Evolutionary conservation across 805 yeast genomes (phyloP), one percentile per base, ranked within the genome.

Genomic region (Cephaloascus albidus): DNA sequence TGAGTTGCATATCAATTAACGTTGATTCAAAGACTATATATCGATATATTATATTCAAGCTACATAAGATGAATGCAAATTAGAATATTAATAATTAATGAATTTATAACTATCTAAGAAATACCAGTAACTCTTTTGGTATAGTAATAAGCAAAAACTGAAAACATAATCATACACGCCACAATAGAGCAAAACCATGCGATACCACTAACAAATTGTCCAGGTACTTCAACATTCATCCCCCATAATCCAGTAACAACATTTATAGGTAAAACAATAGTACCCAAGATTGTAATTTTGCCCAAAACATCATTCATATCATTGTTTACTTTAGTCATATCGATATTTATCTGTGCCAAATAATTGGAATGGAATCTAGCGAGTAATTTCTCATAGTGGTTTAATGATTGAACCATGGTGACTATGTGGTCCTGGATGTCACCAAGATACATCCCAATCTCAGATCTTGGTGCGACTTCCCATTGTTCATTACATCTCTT

Each of bases 221-320:
- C 98, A 0, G 98, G 98, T 28, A 93, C 98, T 10, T 86, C 52
- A 47, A 93, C 95, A 63, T 93, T 93, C 98, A 93, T 93, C 41
- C 98, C 98, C 97, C 97, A 93, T 36, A 93, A 63, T 17, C 98
- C 98, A 0, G 98, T 93, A 18, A 93, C 82, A 40, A 93, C 86
- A 55, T 93, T 93, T 75, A 93, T 76, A 3, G 98, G 98, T 42
- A 93, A 65, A 17, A 93, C 96, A 40, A 93, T 86, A 0, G 97
- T 87, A 72, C 97, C 98, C 45, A 90, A 62, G 33, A 89, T 81
- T 3, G 97, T 86, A 40, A 90, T 86, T 56, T 89, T 87, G 10
- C 97, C 95, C 52, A 90, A 71, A 2, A 89, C 95, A 56, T 93
- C 97, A 58, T 93, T 93, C 77, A 94, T 90, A 51, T 90, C 97